Base-by-base conservation (phyloP, 768 basidiomycete species). In the Tricholoma bakamatsutake region DNA sequence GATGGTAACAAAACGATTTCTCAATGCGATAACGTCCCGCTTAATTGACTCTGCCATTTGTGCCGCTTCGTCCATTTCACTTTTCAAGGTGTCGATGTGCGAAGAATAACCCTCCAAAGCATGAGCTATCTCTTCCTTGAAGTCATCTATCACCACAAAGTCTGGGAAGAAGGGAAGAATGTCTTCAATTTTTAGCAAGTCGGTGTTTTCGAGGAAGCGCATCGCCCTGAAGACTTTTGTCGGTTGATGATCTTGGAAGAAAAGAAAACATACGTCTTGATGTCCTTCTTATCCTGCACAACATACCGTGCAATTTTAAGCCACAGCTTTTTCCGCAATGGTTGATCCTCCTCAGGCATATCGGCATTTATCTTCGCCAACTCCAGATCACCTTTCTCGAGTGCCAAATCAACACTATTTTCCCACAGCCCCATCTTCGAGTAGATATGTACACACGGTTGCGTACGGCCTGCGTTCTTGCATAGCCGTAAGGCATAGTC, bases 101-200 rank as follows among this genome's bases (percentile, higher is more conserved):
- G 86, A 80, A 40, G 92, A 91, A 67, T 98, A 98, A 1, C 90
- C 90, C 67, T 99, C 96, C 60, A 99, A 74, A 0, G 97, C 97
- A 57, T 87, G 87, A 50, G 95, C 96, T 61, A 98, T 98, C 72
- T 98, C 96, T 63, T 96, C 91, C 69, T 99, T 99, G 81, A 99
- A 98, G 67, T 98, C 97, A 67, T 98, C 97, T 61, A 99, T 98
- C 57, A 98, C 91, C 11, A 96, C 93, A 67, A 99, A 99, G 72
- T 98, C 96, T 2, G 97, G 96, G 84, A 99, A 98, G 85, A 98
- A 99, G 5, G 97, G 97, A 15, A 99, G 75, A 58, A 99, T 97
- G 66, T 99, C 97, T 67, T 99, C 97, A 60, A 99, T 96, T 72
- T 98, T 98, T 66, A 99, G 82, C 34, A 98, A 73, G 62, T 92